phyloP scores from a whole-genome alignment of 148 eudicot genomes.

The Limonium bicolor region DNA sequence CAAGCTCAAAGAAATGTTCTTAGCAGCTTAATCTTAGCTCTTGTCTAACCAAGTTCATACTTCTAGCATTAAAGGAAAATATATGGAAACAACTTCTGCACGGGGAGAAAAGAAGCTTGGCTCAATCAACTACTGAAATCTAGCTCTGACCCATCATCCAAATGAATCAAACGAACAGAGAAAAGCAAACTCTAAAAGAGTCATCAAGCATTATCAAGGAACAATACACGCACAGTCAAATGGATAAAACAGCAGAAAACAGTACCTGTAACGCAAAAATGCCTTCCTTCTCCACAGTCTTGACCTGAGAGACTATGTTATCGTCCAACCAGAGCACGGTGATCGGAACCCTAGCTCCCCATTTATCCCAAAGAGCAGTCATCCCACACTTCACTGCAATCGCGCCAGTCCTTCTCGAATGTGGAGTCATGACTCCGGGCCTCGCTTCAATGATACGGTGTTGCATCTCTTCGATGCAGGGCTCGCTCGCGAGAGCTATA shows the following conservation, averaged over 20 bases:
- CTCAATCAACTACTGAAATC: too few species aligned
- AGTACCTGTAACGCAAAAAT: conserved; percentile 76
- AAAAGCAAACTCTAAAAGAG: too few species aligned
- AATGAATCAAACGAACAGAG: too few species aligned
- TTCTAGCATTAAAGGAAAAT: too few species aligned
- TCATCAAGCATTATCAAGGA: too few species aligned
- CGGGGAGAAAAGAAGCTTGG: too few species aligned
- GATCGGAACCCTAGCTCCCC: conserved; percentile 82
- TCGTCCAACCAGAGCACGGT: conserved; percentile 79
- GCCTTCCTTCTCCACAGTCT: conserved; percentile 84
- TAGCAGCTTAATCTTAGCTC: too few species aligned
- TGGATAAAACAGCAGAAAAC: not conserved
- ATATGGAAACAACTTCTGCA: too few species aligned
- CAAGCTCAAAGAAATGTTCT: too few species aligned
- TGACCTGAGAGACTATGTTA: conserved; percentile 83
- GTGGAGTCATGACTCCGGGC: conserved; percentile 43
- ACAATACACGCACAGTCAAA: too few species aligned
- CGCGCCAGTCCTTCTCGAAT: conserved; percentile 58
- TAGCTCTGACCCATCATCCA: not conserved
- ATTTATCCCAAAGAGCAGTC: conserved; percentile 91
- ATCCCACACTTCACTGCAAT: conserved; percentile 91
- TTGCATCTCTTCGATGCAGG: conserved; percentile 8
- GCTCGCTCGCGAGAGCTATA: conserved; percentile 4
- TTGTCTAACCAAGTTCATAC: too few species aligned
- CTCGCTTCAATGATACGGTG: conserved; percentile 41